These are phyloP conservation scores for Phytophthora melonis DNA, from an alignment of 352 stramenopile species.

Conservation along the genomic window DNA sequence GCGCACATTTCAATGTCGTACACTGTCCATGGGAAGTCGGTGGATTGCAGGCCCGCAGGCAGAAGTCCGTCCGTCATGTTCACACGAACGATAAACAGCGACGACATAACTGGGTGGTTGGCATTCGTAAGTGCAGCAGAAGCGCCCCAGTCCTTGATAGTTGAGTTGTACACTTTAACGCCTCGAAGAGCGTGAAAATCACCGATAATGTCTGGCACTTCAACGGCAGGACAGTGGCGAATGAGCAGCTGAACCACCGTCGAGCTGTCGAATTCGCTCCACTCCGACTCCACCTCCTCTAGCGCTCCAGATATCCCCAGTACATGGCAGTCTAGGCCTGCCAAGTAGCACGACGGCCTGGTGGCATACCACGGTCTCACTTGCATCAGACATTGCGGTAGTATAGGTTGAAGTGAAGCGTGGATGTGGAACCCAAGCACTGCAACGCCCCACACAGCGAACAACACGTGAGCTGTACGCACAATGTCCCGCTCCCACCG, in stretches of 20 bases:
- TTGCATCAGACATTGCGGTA: slow-evolving; percentile 39
- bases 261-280: slow-evolving; percentile 38
- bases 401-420: slow-evolving; percentile 17
- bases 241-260: slow-evolving; percentile 43
- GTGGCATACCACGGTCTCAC: slow-evolving; percentile 44
- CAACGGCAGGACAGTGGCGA: slow-evolving; percentile 43
- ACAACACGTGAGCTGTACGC: slow-evolving; percentile 17
- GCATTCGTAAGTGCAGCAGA: slow-evolving; percentile 33
- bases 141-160: slow-evolving; percentile 34
- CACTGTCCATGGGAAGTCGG: slow-evolving; percentile 41
- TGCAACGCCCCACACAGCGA: slow-evolving; percentile 19
- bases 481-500: background rate
- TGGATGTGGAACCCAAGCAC: slow-evolving; percentile 34
- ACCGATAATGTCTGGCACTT: slow-evolving; percentile 36
- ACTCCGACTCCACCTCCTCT: slow-evolving; percentile 19
- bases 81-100: slow-evolving; percentile 43
- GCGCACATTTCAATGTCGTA: slow-evolving; percentile 52
- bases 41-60: slow-evolving; percentile 43
- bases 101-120: slow-evolving; percentile 36
- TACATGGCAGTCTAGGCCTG: slow-evolving; percentile 39
- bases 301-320: slow-evolving; percentile 25
- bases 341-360: slow-evolving; percentile 44
- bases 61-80: slow-evolving; percentile 45
- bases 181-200: slow-evolving; percentile 36
- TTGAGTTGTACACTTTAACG: slow-evolving; percentile 56